phyloP scores from a whole-genome alignment of 2,329 filamentous ascomycete genomes.

The Macroventuria anomochaeta region DNA sequence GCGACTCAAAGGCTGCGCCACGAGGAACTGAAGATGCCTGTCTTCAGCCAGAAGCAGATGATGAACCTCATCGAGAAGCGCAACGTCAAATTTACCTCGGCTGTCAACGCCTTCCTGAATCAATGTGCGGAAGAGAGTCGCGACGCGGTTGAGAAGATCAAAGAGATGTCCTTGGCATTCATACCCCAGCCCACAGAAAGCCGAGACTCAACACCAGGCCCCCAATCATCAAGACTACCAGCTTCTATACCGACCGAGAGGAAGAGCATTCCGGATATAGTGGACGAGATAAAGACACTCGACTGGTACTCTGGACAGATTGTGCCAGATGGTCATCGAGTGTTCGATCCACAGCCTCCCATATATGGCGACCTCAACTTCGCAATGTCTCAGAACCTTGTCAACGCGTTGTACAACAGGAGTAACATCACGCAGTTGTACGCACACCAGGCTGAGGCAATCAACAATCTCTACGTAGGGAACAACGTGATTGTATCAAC shows the following conservation, averaged over 20 bases:
- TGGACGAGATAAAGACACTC: slow-evolving; percentile 79
- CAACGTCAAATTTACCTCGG: slow-evolving; percentile 80
- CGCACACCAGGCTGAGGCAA: slow-evolving; percentile 89
- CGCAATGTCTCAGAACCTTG: slow-evolving; percentile 83
- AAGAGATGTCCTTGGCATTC: slow-evolving; percentile 63
- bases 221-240: slow-evolving; percentile 61
- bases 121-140: slow-evolving; percentile 68
- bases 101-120: slow-evolving; percentile 78
- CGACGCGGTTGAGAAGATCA: slow-evolving; percentile 72
- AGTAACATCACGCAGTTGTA: slow-evolving; percentile 86
- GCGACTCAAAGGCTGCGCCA: slow-evolving; percentile 72
- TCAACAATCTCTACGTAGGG: slow-evolving; percentile 84
- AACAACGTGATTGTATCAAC: slow-evolving; percentile 91
- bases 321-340: slow-evolving; percentile 88
- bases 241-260: slow-evolving; percentile 79
- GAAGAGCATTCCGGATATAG: slow-evolving; percentile 80
- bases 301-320: slow-evolving; percentile 93
- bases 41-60: slow-evolving; percentile 93
- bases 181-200: slow-evolving; percentile 67
- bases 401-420: slow-evolving; percentile 96
- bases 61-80: slow-evolving; percentile 85
- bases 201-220: slow-evolving; percentile 51
- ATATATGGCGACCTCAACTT: slow-evolving; percentile 86
- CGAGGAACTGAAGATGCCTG: slow-evolving; percentile 87
- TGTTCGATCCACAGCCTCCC: slow-evolving; percentile 84